These are phyloP conservation scores for Ogataea parapolymorpha DNA, from an alignment of 805 yeast genomes.

Conservation along the genomic window DNA sequence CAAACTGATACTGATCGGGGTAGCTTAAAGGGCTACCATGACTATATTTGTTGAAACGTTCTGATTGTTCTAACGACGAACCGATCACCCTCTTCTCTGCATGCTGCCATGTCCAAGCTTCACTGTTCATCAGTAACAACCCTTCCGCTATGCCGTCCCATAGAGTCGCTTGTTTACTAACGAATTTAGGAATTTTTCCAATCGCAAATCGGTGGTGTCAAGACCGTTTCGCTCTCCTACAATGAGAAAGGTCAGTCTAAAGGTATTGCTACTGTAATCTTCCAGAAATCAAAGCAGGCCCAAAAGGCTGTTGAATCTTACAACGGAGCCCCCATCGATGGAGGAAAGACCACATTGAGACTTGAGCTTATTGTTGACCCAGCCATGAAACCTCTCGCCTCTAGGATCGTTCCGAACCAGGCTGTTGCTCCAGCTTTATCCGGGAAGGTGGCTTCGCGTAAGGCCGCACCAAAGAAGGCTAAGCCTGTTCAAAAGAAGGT, in stretches of 20 bases:
- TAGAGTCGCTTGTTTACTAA: slow-evolving; percentile 16
- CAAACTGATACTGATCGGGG: neutral
- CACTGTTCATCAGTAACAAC: neutral
- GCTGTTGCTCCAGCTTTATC: slow-evolving; percentile 13
- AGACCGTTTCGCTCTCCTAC: slow-evolving; percentile 66
- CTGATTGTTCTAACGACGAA: slow-evolving; percentile 14
- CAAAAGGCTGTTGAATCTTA: slow-evolving; percentile 74
- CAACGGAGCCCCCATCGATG: slow-evolving; percentile 92
- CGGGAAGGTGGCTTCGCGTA: slow-evolving; percentile 25
- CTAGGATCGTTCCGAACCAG: slow-evolving; percentile 61
- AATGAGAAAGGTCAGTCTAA: slow-evolving; percentile 86
- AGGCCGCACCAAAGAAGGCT: slow-evolving; percentile 17
- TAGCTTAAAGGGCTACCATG: neutral
- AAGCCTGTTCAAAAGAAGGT: slow-evolving; percentile 52
- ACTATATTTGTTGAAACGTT: neutral
- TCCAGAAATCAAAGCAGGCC: slow-evolving; percentile 68
- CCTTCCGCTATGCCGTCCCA: slow-evolving; percentile 3
- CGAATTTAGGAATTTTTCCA: slow-evolving; percentile 76
- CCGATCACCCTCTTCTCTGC: slow-evolving; percentile 2
- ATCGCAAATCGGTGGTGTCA: slow-evolving; percentile 83
- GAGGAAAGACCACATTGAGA: slow-evolving; percentile 73
- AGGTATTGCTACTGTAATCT: slow-evolving; percentile 87
- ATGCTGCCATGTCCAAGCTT: slow-evolving; percentile 7
- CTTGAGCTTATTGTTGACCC: slow-evolving; percentile 86
- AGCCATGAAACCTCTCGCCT: slow-evolving; percentile 64